Base-by-base conservation (phyloP, 2,329 filamentous ascomycete genomes). In the Nemania diffusa region DNA sequence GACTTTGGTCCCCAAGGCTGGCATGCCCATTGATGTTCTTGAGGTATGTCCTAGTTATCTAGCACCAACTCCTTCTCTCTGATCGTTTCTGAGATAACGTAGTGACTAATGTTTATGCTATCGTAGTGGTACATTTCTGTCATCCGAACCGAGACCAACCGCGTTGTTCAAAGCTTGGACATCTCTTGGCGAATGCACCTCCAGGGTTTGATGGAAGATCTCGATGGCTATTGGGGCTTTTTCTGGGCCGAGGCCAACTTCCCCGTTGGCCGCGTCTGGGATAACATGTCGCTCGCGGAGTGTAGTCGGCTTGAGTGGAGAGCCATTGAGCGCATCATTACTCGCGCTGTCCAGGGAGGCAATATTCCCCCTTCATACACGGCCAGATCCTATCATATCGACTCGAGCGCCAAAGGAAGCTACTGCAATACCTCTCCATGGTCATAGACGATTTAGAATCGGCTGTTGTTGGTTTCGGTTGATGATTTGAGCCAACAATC, bases 71-170 rank as follows among this genome's bases (percentile, higher is more conserved):
- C 46, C 40, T 27, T 26, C 27, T 27, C 40, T 5, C 32, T 17
- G 40, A 29, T 58, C 22, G 29, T 57, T 40, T 59, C 20, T 42
- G 9, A 44, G 20, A 40, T 24, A 7, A 24, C 20, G 58, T 52
- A 29, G 13, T 37, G 24, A 9, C 56, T 63, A 51, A 70, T 72
- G 75, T 50, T 74, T 64, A 50, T 8, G 37, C 50, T 50, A 4
- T 57, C 71, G 42, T 56, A 89, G 87, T 90, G 83, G 80, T 90
- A 88, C 77, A 84, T 89, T 61, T 78, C 80, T 17, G 65, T 87
- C 26, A 84, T 90, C 63, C 84, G 86, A 42, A 82, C 86, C 70
- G 83, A 86, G 72, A 85, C 85, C 0, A 78, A 75, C 13, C 78
- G 81, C 1, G 79, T 80, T 26, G 74, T 84, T 11, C 71, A 81